Base-by-base conservation (phyloP, 305 asterid species). In the Fraxinus paxiana region DNA sequence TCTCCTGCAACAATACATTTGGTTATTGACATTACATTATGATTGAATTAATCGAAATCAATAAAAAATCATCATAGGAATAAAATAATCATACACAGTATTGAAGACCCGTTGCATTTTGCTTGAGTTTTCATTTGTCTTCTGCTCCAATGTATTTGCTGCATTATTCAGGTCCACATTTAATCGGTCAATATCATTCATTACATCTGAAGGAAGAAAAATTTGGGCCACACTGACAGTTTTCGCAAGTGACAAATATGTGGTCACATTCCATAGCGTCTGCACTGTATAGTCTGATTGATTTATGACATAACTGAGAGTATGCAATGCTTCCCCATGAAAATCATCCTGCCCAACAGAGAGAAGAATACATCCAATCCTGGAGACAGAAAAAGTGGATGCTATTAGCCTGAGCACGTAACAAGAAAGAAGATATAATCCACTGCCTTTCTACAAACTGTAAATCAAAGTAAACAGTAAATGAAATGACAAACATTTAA, bases 261-360 rank as follows among this genome's bases (percentile, higher is more conserved):
- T 90, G 0, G 99, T 96, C 76, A 96, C 95, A 33, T 96, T 96
- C 84, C 94, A 88, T 76, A 96, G 92, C 20, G 92, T 94, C 82
- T 92, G 90, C 73, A 94, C 98, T 2, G 98, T 93, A 88, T 89
- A 96, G 82, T 94, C 96, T 4, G 99, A 96, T 83, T 96, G 98
- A 85, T 96, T 94, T 28, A 96, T 98, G 5, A 96, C 97, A 73
- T 88, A 96, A 20, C 87, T 85, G 81, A 94, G 88, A 13, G 99
- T 96, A 63, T 80, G 83, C 84, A 92, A 74, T 75, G 97, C 92
- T 88, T 96, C 98, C 30, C 84, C 88, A 22, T 93, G 97, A 84
- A 96, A 94, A 72, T 89, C 77, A 80, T 79, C 93, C 86, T 96
- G 98, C 78, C 99, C 99, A n/a, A 96, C 94, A 2, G 98, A 94